Base-by-base conservation (phyloP, 2,329 filamentous ascomycete genomes). In the Epichloe sylvatica region DNA sequence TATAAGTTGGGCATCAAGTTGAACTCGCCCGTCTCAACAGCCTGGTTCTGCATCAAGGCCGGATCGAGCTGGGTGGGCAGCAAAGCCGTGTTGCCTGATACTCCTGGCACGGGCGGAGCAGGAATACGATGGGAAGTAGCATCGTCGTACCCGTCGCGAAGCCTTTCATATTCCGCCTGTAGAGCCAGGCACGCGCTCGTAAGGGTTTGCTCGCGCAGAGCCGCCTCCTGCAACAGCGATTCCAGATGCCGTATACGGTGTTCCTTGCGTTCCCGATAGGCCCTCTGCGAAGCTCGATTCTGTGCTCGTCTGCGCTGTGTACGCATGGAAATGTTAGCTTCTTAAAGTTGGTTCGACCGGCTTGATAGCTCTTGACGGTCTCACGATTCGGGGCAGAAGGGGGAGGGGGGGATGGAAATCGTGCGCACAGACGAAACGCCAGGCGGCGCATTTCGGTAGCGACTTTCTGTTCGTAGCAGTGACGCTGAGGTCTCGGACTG, bases 171-270 rank as follows among this genome's bases (percentile, higher is more conserved):
- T 54, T 73, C 69, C 46, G 62, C 56, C 45, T 76, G 73, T 21
- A 78, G 66, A n/a, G 62, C 59, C 30, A 68, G 63, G 58, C 80
- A 79, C 4, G 76, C 76, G 47, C 71, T 68, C 53, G 72, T 71
- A 48, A 82, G 71, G 35, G 70, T 68, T 51, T 73, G 73, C 60
- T 81, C 77, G 55, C 73, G 75, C 23, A 74, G 70, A 53, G 78
- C 65, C 17, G 75, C 71, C 44, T 63, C 64, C 30, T 30, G 30
- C 34, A 83, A 71, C 56, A 78, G 71, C 36, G 68, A 60, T 60
- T 83, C 79, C 19, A 83, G 72, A 55, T 83, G 79, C 53, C 75
- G 75, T 57, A 81, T 81, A 11, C 30, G 30, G 30, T 11, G 30
- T 30, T 30, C 30, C 30, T 30, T 30, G 30, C 30, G 30, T 30